Evolutionary conservation across 1,139 yeast species (phyloP).

Genomic region (Zygotorulaspora mrakii): DNA sequence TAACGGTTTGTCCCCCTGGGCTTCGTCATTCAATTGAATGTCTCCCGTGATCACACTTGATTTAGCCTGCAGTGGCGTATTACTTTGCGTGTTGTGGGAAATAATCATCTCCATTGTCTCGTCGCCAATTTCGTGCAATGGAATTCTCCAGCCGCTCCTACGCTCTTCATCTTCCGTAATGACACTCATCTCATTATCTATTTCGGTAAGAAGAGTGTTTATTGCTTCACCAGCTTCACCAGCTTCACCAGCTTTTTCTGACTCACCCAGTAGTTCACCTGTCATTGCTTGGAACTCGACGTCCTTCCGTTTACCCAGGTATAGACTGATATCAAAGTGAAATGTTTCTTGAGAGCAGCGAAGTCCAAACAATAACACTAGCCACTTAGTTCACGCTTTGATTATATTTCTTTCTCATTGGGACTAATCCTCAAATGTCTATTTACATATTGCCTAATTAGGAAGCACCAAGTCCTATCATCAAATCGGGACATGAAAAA

Average conservation of each 20-base stretch:
- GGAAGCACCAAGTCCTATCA: slow-evolving; percentile 2
- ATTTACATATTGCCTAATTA: slow-evolving; percentile 8
- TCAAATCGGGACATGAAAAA: not conserved
- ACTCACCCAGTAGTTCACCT: too few relatives aligned
- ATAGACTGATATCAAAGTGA: too few relatives aligned
- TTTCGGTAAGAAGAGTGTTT: slow-evolving; percentile 28
- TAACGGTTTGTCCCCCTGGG: too few relatives aligned
- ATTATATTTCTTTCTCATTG: not conserved
- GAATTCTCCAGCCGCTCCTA: slow-evolving; percentile 16
- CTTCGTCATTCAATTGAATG: too few relatives aligned
- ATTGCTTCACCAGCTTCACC: slow-evolving; percentile 19
- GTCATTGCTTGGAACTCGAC: slow-evolving; percentile 1
- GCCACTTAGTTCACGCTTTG: too few relatives aligned
- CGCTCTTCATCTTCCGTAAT: not conserved
- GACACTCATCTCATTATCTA: slow-evolving; percentile 27
- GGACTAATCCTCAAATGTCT: not conserved
- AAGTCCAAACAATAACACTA: too few relatives aligned
- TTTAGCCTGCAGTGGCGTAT: slow-evolving; percentile 4
- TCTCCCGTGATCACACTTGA: too few relatives aligned
- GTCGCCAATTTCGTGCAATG: slow-evolving; percentile 32
- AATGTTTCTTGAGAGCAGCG: too few relatives aligned
- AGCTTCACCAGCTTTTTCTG: slow-evolving; percentile 12
- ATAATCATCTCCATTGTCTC: slow-evolving; percentile 35
- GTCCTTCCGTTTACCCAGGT: too few relatives aligned
- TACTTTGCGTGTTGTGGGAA: slow-evolving; percentile 24